phyloP scores from a whole-genome alignment of 2,329 filamentous ascomycete species.

The Talaromyces sp. region DNA sequence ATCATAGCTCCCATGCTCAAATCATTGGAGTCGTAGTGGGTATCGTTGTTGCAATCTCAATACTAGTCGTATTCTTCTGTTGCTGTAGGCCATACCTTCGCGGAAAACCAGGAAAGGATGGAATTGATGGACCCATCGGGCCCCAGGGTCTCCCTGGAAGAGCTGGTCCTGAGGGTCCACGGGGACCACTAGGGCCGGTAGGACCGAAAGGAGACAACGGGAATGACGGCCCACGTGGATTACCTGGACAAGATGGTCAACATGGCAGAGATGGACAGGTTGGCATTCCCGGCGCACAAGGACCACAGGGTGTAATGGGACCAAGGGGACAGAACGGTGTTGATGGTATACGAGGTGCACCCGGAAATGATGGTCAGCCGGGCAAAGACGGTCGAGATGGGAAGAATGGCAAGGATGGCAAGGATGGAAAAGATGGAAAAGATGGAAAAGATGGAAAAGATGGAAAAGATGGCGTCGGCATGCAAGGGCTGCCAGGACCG shows the following conservation, averaged over 20 bases:
- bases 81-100: background rate
- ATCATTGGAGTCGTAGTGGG: constrained; percentile 4
- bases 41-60: background rate
- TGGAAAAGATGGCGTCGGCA: background rate
- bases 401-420: background rate
- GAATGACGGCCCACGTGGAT: background rate
- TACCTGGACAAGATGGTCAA: background rate
- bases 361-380: background rate
- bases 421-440: background rate
- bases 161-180: background rate
- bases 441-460: background rate
- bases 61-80: background rate
- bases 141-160: background rate
- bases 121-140: background rate
- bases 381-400: background rate
- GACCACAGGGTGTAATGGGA: background rate
- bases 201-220: background rate
- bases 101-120: background rate
- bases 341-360: background rate
- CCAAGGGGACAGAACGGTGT: background rate
- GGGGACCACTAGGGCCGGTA: background rate
- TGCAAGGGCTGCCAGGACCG: background rate
- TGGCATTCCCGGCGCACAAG: background rate
- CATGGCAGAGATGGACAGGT: background rate
- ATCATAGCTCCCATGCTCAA: background rate